Evolutionary conservation across 2,329 filamentous ascomycete species (phyloP).

Genomic region (Metarhizium guizhouense): DNA sequence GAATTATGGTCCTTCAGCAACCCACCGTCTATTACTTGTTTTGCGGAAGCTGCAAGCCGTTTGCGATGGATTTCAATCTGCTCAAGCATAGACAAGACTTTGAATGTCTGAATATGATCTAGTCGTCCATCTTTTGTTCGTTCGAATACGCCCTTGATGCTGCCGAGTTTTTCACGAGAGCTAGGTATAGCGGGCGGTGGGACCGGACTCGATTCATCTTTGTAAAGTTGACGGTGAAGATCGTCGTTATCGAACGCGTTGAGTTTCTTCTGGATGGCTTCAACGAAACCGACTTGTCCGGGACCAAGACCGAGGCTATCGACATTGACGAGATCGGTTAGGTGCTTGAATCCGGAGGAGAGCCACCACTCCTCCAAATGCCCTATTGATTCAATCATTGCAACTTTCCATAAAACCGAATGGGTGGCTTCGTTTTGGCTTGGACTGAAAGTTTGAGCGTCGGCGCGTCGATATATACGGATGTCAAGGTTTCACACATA

Average conservation of each 20-base stretch:
- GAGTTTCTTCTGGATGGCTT: slow-evolving; percentile 20
- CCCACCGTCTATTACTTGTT: slow-evolving; percentile 8
- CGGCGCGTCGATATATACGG: neutral
- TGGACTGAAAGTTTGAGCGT: neutral
- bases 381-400: slow-evolving; percentile 18
- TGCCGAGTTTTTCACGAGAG: slow-evolving; percentile 18
- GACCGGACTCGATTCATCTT: neutral
- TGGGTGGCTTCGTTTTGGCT: neutral
- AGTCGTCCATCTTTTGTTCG: slow-evolving; percentile 18
- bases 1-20: slow-evolving; percentile 7
- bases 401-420: neutral
- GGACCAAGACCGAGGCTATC: slow-evolving; percentile 10
- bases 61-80: slow-evolving; percentile 23
- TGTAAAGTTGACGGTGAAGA: slow-evolving; percentile 5
- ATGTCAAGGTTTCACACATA: neutral
- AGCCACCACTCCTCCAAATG: slow-evolving; percentile 28
- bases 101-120: slow-evolving; percentile 15
- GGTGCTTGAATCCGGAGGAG: slow-evolving; percentile 13
- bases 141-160: slow-evolving; percentile 18
- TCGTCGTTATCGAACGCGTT: slow-evolving; percentile 20
- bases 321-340: slow-evolving; percentile 17
- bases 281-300: slow-evolving; percentile 23
- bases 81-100: slow-evolving; percentile 23
- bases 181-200: slow-evolving; percentile 10
- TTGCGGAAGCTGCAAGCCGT: slow-evolving; percentile 16